These are phyloP conservation scores for Juglanconis juglandina DNA, from an alignment of 2,329 filamentous ascomycete genomes.

Conservation along the genomic window DNA sequence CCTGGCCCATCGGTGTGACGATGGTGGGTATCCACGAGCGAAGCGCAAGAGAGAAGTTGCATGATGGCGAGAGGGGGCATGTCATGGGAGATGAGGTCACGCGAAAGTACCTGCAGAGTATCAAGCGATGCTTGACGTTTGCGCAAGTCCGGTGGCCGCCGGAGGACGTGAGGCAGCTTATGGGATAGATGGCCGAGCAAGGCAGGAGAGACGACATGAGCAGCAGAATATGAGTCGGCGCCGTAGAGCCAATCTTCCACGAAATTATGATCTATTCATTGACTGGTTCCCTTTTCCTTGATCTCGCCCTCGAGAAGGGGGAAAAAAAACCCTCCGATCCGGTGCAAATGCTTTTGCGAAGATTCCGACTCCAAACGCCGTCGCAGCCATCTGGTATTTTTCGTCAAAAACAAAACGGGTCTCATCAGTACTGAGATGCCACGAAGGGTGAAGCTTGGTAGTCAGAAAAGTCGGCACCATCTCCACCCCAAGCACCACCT, in stretches of 20 bases:
- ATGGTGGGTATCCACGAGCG: conserved; percentile 99
- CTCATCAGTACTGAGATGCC: background rate
- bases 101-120: conserved; percentile 93
- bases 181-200: conserved; percentile 60
- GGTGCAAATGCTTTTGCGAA: conserved; percentile 3
- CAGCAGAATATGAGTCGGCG: background rate
- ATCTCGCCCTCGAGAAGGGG: background rate
- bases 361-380: conserved; percentile 17
- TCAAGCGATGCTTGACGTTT: conserved; percentile 94
- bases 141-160: conserved; percentile 96
- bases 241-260: background rate
- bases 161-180: conserved; percentile 85
- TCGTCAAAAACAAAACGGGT: conserved; percentile 2
- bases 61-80: conserved; percentile 82
- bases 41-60: conserved; percentile 89
- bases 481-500: conserved; percentile 1
- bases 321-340: background rate
- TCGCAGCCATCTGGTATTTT: background rate
- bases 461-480: conserved; percentile 1
- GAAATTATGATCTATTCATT: background rate
- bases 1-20: conserved; percentile 98
- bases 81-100: conserved; percentile 97
- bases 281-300: background rate
- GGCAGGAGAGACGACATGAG: background rate
- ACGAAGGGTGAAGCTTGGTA: background rate